Conservation (phyloP, 2,329 filamentous ascomycete species). For the Alternaria triticimaculans region DNA sequence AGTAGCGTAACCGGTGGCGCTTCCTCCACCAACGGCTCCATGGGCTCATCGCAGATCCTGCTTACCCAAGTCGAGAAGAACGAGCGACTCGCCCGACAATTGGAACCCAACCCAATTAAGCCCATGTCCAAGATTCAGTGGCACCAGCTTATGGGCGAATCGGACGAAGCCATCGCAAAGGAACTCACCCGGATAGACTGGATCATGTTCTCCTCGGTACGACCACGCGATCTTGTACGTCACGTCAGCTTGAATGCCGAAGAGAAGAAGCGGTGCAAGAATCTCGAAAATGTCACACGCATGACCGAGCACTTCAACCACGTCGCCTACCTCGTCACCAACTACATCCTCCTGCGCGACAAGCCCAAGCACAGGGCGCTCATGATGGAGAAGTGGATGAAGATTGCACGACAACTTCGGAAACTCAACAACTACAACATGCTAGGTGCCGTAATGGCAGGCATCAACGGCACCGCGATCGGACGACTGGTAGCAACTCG, state of each 20-base stretch:
- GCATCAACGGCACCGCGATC: constrained; percentile 86
- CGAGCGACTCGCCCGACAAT: constrained; percentile 74
- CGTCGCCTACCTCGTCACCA: constrained; percentile 61
- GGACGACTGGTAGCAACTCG: constrained; percentile 83
- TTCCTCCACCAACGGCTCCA: constrained; percentile 31
- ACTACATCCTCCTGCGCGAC: constrained; percentile 76
- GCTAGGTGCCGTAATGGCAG: constrained; percentile 89
- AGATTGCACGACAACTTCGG: constrained; percentile 80
- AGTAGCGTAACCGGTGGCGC: constrained; percentile 37
- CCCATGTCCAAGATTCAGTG: constrained; percentile 85
- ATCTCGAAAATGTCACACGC: constrained; percentile 84
- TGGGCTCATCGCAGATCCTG: constrained; percentile 53
- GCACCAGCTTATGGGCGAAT: constrained; percentile 85
- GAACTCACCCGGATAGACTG: constrained; percentile 97
- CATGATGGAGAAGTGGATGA: constrained; percentile 96
- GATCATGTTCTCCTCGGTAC: constrained; percentile 96
- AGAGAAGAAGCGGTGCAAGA: constrained; percentile 76
- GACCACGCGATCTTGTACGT: constrained; percentile 88
- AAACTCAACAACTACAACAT: constrained; percentile 97
- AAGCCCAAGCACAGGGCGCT: constrained; percentile 94
- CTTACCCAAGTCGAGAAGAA: constrained; percentile 78
- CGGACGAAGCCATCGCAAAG: constrained; percentile 83
- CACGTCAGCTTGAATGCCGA: constrained; percentile 79
- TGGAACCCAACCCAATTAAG: constrained; percentile 73
- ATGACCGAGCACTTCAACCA: constrained; percentile 85